Evolutionary conservation across 1,284 basidiomycete species (phyloP), one percentile per base, ranked within the genome.

Genomic region (Pholiota adiposa): DNA sequence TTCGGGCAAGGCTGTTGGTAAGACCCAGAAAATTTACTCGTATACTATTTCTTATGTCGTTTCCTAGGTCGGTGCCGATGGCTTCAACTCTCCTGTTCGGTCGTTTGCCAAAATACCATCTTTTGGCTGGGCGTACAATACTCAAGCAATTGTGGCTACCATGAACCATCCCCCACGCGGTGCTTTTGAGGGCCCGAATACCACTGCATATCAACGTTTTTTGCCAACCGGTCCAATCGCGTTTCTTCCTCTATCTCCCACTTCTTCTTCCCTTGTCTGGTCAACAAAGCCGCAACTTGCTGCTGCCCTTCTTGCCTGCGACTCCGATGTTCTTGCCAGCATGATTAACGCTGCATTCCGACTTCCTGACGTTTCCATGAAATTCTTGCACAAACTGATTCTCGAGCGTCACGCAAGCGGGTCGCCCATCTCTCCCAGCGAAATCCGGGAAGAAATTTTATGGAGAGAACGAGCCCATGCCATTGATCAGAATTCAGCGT

Each of bases 211-310:
- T 75, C 97, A 99, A 75, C 83, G 97, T 25, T 99, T 99, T 80
- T 84, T 99, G 31, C 93, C 96, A 0, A 96, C 94, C 3, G 97
- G 97, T 0, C 97, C 97, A 0, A 90, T 99, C 49, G 97, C 96
- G 0, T 98, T 97, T 77, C 83, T 98, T 12, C 96, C 94, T 0
- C 84, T 88, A 66, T 96, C 92, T 0, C 79, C 88, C 1, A 89
- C 86, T 0, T 78, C 83, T 0, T 95, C 93, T 4, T 97, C 96
- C 1, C 83, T 99, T 59, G 97, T 98, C 4, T 99, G 97, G 97
- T 96, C 95, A 11, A 96, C 94, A 1, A 88, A 84, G 56, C 94
- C 96, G 0, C 70, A 79, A 7, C 80, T 97, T 5, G 94, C 95
- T 1, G 77, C 84, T 21, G 87, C 89, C 0, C 79, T 98, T 46